Conservation (phyloP, 331 rosid genomes). For the Pyracantha coccinea region DNA sequence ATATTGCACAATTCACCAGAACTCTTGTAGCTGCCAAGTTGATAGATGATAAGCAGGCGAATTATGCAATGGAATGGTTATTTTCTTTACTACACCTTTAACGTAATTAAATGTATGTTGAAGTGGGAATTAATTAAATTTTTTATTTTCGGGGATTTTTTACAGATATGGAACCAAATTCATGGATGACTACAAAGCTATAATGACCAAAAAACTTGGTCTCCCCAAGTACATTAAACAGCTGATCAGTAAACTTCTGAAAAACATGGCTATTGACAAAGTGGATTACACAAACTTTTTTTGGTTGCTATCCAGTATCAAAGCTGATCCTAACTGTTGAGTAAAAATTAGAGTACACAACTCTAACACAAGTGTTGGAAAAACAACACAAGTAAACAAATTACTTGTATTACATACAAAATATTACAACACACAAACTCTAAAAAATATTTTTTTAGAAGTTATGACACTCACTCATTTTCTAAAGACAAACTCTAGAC, state of each 20-base stretch:
- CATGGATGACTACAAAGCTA: conserved; percentile 91
- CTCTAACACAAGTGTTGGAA: too few relatives aligned
- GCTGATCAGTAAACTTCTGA: conserved; percentile 78
- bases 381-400: too few relatives aligned
- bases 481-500: too few relatives aligned
- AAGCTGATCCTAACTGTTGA: conserved; percentile 72
- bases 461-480: too few relatives aligned
- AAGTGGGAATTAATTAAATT: not conserved
- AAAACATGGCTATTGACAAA: conserved; percentile 92
- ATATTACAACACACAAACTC: too few relatives aligned
- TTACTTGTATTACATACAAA: too few relatives aligned
- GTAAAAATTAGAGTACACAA: too few relatives aligned
- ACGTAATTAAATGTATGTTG: not conserved
- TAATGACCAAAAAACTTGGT: conserved; percentile 93
- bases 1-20: conserved; percentile 70
- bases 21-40: conserved; percentile 63
- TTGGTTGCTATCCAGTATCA: conserved; percentile 66
- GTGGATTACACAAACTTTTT: conserved; percentile 96
- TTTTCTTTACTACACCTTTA: conserved; percentile 9
- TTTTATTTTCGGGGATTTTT: not conserved
- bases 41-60: conserved; percentile 82
- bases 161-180: conserved; percentile 23
- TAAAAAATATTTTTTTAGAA: too few relatives aligned
- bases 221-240: conserved; percentile 85
- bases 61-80: conserved; percentile 95